These are phyloP conservation scores for Phaffomyces thermotolerans DNA, from an alignment of 805 yeast genomes.

Conservation along the genomic window DNA sequence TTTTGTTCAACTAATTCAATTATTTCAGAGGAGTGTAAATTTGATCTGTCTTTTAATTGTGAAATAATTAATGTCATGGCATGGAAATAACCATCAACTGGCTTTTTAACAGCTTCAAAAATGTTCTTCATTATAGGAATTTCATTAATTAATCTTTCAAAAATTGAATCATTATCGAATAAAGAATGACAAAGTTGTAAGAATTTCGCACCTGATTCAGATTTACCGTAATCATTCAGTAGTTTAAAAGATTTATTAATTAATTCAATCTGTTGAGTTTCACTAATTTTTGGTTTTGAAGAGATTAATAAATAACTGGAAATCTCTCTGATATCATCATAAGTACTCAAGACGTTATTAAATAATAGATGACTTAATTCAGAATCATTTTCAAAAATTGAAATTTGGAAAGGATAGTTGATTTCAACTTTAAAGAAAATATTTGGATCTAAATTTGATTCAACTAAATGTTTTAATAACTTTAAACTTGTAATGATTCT, in stretches of 20 bases:
- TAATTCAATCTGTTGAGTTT: constrained; percentile 10
- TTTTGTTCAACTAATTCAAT: constrained; percentile 19
- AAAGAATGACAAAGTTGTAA: constrained; percentile 41
- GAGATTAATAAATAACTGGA: constrained; percentile 39
- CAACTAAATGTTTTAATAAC: constrained; percentile 38
- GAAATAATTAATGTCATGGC: constrained; percentile 44
- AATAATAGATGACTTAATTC: constrained; percentile 42
- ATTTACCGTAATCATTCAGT: constrained; percentile 45
- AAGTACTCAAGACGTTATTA: constrained; percentile 61
- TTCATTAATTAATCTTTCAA: constrained; percentile 27
- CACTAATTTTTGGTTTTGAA: constrained; percentile 14
- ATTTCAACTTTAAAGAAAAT: constrained; percentile 38
- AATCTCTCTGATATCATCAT: constrained; percentile 63
- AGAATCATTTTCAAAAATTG: constrained; percentile 29
- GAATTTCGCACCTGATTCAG: constrained; percentile 75
- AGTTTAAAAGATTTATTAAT: constrained; percentile 26
- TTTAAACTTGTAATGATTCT: constrained; percentile 42
- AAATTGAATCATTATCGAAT: constrained; percentile 27
- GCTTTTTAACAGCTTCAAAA: constrained; percentile 41
- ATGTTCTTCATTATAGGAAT: constrained; percentile 28
- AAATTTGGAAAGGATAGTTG: constrained; percentile 41
- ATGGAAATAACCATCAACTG: constrained; percentile 66
- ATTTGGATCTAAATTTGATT: constrained; percentile 48
- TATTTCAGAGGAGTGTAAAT: constrained; percentile 5
- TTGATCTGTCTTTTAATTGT: constrained; percentile 6